phyloP scores from a whole-genome alignment of 768 basidiomycete genomes.

The Rhodotorula diobovata region DNA sequence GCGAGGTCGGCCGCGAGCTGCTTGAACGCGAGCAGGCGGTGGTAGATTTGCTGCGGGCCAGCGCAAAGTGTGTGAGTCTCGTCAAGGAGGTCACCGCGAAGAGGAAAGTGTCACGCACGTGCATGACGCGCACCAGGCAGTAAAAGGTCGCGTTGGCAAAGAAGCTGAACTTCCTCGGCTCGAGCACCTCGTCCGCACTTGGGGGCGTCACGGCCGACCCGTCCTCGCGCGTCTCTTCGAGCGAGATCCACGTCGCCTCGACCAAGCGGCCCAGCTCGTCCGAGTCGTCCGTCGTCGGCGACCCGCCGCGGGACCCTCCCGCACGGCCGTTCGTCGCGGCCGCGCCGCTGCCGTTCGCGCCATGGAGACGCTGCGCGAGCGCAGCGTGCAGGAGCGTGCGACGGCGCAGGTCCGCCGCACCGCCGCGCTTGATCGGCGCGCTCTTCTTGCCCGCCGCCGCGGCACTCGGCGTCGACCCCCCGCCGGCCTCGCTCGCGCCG shows the following conservation, averaged over 20 bases:
- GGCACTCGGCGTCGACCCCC: not conserved
- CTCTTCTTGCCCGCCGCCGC: constrained; percentile 28
- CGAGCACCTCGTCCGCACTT: constrained; percentile 46
- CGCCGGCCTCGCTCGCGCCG: not conserved
- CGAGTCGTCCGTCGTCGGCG: constrained; percentile 9
- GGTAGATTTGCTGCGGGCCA: constrained; percentile 57
- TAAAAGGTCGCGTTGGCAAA: constrained; percentile 92
- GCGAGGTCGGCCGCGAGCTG: constrained; percentile 69
- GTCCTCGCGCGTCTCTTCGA: constrained; percentile 33
- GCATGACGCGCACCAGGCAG: constrained; percentile 76
- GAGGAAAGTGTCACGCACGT: constrained; percentile 56
- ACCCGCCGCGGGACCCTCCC: constrained; percentile 46
- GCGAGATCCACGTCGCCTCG: constrained; percentile 42
- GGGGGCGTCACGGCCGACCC: constrained; percentile 64
- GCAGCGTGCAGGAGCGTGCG: constrained; percentile 71
- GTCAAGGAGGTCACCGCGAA: no score
- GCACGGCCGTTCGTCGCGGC: constrained; percentile 50
- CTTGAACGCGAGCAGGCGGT: constrained; percentile 80
- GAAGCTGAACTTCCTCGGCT: constrained; percentile 58
- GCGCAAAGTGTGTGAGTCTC: not conserved
- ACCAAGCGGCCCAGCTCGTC: constrained; percentile 19
- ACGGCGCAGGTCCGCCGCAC: constrained; percentile 67
- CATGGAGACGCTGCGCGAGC: constrained; percentile 42
- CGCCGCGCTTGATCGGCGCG: constrained; percentile 29
- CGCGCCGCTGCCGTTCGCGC: not conserved